Percentiles rank a stretch among this genome's conserved stretches.
Conservation (phyloP, 257 asterid genomes). For the Petunia secreta region DNA sequence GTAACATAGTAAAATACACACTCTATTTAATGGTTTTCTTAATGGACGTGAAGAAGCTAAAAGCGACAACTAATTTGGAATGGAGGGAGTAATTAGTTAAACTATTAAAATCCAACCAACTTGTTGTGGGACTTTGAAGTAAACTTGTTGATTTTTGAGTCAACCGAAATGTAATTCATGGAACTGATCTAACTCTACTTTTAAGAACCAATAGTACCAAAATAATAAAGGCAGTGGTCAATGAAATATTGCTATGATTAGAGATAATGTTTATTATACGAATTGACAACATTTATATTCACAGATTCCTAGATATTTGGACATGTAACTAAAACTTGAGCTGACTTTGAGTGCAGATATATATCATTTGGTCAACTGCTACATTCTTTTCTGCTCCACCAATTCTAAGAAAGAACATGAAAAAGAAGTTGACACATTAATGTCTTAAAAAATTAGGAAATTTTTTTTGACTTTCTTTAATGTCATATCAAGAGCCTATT, state of each 20-base stretch:
- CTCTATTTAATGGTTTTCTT: no score
- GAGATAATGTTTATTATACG: not conserved
- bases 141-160: not conserved
- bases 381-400: slow-evolving; percentile 16
- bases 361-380: slow-evolving; percentile 20
- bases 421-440: not conserved
- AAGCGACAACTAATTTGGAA: no score
- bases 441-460: not conserved
- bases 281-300: slow-evolving; percentile 8
- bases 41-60: no score
- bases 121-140: not conserved
- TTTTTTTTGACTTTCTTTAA: slow-evolving; percentile 3
- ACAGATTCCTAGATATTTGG: slow-evolving; percentile 17
- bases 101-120: not conserved
- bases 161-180: slow-evolving; percentile 4
- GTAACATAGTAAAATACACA: no score
- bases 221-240: not conserved
- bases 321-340: not conserved
- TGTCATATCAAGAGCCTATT: slow-evolving; percentile 13
- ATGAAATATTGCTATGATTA: not conserved
- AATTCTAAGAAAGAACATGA: not conserved
- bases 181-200: slow-evolving; percentile 6
- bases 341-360: slow-evolving; percentile 15
- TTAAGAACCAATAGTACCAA: not conserved
- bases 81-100: no score